Base-by-base conservation (phyloP, 495 filamentous ascomycete genomes). In the Mytilinidion resinicola region DNA sequence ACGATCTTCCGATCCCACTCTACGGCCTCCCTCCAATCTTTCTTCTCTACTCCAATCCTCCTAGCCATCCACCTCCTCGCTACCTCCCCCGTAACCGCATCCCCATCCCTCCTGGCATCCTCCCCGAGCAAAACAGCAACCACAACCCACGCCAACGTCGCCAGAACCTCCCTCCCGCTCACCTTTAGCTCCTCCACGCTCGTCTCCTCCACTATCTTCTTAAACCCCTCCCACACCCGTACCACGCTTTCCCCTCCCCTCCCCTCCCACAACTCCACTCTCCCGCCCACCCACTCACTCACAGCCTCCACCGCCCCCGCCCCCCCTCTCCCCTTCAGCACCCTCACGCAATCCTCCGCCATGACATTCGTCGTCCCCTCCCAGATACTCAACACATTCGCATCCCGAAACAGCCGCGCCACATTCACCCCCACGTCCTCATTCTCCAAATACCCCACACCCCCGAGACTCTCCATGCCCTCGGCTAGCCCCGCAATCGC, bases 341-440 rank as follows among this genome's bases (percentile, higher is more conserved):
- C 79, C 1, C 80, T 70, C 39, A 87, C 71, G 8, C 82, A 72
- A 57, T 90, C 86, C 33, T 76, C 77, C 6, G 78, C 79, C 20
- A 90, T 66, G 1, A 90, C 82, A 61, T 88, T 84, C 9, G 84
- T 88, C 1, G 87, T 89, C 4, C 87, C 87, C 66, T 90, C 87
- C 85, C 87, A 90, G 53, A 89, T 89, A 25, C 79, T 76, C 35
- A 84, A 75, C 2, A 88, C 84, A 5, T 78, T 74, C 0, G 78
- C 81, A 64, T 89, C 87, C 7, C 87, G 76, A 59, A 83, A 78
- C 9, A 90, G 70, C 9, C 86, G 72, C 8, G 84, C 76, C 20
- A 89, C 72, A 55, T 89, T 90, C 17, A 60, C 38, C 10, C 52
- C 62, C 37, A 82, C 80, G 15, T 78, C 76, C 67, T 87, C 74